Percentiles rank a stretch among this genome's conserved stretches.
Evolutionary conservation across 139 green algal species (phyloP).

Genomic region (Ettlia oleoabundans): DNA sequence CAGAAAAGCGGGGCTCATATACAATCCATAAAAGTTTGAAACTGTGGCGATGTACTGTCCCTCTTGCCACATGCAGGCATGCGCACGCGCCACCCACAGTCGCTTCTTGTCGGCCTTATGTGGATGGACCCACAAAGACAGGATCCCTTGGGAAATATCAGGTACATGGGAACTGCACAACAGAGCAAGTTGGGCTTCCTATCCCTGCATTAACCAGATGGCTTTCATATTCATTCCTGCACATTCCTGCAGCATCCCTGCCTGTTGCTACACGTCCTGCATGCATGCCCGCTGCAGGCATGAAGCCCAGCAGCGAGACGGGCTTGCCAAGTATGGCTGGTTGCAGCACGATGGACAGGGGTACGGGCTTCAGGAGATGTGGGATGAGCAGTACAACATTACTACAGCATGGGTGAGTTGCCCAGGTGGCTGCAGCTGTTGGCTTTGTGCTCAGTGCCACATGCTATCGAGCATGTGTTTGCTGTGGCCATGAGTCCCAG

Average conservation of each 20-base stretch:
- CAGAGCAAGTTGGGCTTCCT: no score
- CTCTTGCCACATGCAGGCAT: constrained; percentile 52
- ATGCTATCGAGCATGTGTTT: no score
- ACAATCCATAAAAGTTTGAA: no score
- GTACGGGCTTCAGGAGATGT: constrained; percentile 80
- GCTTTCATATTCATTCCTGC: no score
- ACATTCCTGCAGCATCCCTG: not conserved
- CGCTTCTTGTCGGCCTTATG: constrained; percentile 81
- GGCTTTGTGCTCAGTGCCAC: not conserved
- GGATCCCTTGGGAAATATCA: constrained; percentile 29
- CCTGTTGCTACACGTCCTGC: no score
- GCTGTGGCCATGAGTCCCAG: no score
- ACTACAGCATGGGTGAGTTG: constrained; percentile 44
- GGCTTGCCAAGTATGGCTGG: constrained; percentile 80
- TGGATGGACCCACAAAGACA: constrained; percentile 74
- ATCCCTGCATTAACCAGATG: no score
- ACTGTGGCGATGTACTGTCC: no score
- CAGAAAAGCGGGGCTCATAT: no score
- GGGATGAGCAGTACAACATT: constrained; percentile 71
- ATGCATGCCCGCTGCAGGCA: constrained; percentile 58
- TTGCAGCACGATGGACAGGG: constrained; percentile 80
- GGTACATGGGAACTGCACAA: no score
- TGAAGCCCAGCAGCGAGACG: constrained; percentile 60
- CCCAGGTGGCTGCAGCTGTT: not conserved
- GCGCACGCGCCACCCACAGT: constrained; percentile 66